Percentiles rank a stretch among this genome's conserved stretches.
phyloP scores from a whole-genome alignment of 2,329 filamentous ascomycete species.

The Plectosphaerella plurivora region DNA sequence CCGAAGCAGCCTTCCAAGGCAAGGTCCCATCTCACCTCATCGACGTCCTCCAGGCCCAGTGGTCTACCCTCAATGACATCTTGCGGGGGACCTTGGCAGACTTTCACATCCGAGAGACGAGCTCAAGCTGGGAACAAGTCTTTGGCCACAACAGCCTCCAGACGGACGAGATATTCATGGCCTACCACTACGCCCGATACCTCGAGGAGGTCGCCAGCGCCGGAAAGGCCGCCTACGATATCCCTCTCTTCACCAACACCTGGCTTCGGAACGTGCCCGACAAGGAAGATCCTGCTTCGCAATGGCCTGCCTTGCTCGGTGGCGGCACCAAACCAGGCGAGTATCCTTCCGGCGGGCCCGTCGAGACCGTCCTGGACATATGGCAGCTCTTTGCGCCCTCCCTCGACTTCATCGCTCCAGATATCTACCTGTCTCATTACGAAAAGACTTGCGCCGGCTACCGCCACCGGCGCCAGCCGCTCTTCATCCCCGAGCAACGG shows the following conservation, averaged over 20 bases:
- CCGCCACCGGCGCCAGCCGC: background rate
- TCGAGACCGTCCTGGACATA: background rate
- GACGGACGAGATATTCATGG: background rate
- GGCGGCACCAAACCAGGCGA: background rate
- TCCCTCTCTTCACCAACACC: background rate
- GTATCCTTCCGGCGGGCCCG: background rate
- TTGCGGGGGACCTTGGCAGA: background rate
- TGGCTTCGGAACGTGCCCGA: constrained; percentile 9
- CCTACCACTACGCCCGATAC: background rate
- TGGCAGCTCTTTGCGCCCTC: background rate
- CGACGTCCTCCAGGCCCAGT: background rate
- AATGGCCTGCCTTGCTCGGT: constrained; percentile 7
- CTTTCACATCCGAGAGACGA: background rate
- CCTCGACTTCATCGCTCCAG: background rate
- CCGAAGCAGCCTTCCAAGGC: background rate
- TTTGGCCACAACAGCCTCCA: background rate
- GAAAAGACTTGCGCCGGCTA: background rate
- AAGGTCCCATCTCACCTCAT: background rate
- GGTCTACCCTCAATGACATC: background rate
- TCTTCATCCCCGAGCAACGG: background rate
- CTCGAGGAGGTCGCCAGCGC: background rate
- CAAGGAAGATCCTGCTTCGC: constrained; percentile 5
- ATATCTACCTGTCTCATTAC: background rate
- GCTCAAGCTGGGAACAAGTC: background rate
- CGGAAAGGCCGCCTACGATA: background rate